Evolutionary conservation across 192 early-diverging fungal genomes (phyloP), one percentile per base, ranked within the genome.

Genomic region (Coemansia sp.): DNA sequence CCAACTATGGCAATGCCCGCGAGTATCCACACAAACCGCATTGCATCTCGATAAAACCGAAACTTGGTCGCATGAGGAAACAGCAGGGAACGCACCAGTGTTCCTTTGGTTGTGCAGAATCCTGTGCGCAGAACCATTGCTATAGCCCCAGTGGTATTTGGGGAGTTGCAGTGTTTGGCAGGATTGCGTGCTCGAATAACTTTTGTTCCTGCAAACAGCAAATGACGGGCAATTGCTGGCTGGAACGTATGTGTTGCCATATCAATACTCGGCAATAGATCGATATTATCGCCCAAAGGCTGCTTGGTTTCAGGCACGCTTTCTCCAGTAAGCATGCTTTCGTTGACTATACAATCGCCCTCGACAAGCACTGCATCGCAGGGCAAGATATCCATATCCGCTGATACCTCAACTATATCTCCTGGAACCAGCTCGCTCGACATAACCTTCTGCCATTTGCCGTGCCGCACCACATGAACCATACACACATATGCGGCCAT

Each of bases 281-380:
- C 4, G 18, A 16, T 58, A 40, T 10, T 28, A 5, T 16, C 21
- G 3, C 38, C 58, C 5, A 94, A 80, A 0, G 93, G 85, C 5
- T 71, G 69, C 64, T 99, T 99, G 17, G 88, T 90, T 16, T 98
- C 93, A 5, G 95, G 93, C 0, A 96, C 80, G 30, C 90, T 91
- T 68, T 99, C 97, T 20, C 97, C 97, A 4, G 97, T 99, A 16
- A 99, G 81, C 93, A 98, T 96, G 58, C 84, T 90, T 74, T 98
- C 97, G 75, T 97, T 96, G 38, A 97, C 85, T 46, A 99, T 95
- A 60, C 93, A 95, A 58, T 92, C 92, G 21, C 97, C 97, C 15
- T 88, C 81, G 5, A 98, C 71, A 3, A 99, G 73, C 16, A 97
- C 64, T 9, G 89, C 90, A 43, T 99, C 97, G 65, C 94, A 98